These are phyloP conservation scores for Cyberlindnera galapagoensis DNA, from an alignment of 805 yeast genomes.

Conservation along the genomic window DNA sequence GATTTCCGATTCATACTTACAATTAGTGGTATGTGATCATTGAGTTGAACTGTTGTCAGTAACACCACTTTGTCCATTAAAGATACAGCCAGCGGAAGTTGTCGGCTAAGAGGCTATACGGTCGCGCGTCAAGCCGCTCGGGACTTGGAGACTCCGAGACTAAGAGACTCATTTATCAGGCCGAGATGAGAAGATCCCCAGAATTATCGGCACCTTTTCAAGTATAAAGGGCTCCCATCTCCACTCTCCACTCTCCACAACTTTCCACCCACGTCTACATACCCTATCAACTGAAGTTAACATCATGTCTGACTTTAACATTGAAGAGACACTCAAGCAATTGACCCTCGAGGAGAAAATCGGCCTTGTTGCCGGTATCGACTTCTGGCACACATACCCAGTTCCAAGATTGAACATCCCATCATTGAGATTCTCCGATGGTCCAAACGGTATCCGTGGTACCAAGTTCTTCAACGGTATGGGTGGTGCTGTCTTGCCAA, in stretches of 20 bases:
- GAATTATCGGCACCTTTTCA: background rate
- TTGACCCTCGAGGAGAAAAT: slow-evolving; percentile 24
- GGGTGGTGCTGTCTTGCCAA: slow-evolving; percentile 52
- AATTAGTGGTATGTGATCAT: no score
- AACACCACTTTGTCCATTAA: no score
- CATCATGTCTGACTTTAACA: slow-evolving; percentile 15
- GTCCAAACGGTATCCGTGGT: slow-evolving; percentile 62
- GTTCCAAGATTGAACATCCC: slow-evolving; percentile 38
- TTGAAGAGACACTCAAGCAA: slow-evolving; percentile 22
- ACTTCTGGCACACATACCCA: slow-evolving; percentile 44
- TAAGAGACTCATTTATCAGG: no score
- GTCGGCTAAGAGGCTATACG: no score
- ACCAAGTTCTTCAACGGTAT: slow-evolving; percentile 44
- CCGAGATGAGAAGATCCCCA: no score
- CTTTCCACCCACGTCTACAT: background rate
- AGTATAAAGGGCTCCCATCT: background rate
- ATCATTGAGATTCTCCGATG: slow-evolving; percentile 44
- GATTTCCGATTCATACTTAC: no score
- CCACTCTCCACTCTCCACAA: background rate
- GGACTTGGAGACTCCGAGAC: no score
- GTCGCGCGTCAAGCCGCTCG: no score
- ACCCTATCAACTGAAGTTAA: no score
- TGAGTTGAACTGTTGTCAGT: no score
- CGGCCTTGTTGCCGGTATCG: slow-evolving; percentile 34
- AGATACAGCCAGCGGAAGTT: no score